Conservation (phyloP, 2,329 filamentous ascomycete genomes). For the Pseudogymnoascus sp. region DNA sequence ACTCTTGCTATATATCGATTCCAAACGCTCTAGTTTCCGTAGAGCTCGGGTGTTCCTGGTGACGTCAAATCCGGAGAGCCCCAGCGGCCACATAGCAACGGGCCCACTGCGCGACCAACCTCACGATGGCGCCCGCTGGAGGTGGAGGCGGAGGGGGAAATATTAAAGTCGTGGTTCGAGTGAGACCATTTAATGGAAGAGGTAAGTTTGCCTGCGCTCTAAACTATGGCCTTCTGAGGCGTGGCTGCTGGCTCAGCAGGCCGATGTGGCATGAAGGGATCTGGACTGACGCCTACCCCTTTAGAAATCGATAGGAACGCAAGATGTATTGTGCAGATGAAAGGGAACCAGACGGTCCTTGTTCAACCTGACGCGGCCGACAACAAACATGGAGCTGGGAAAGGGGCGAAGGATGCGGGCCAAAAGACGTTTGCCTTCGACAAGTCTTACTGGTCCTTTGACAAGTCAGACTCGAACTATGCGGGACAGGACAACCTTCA, state of each 20-base stretch:
- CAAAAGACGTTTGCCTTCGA: constrained; percentile 92
- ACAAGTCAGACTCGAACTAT: constrained; percentile 71
- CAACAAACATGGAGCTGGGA: constrained; percentile 48
- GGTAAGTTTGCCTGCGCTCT: constrained; percentile 44
- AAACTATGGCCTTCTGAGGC: neutral
- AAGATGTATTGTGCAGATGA: constrained; percentile 98
- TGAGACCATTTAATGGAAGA: constrained; percentile 91
- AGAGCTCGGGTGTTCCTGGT: constrained; percentile 2
- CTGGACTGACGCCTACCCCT: constrained; percentile 13
- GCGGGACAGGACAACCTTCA: constrained; percentile 88
- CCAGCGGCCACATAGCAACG: constrained; percentile 3
- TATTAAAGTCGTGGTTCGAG: constrained; percentile 98
- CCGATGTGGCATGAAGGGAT: neutral
- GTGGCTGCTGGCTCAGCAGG: constrained; percentile 12
- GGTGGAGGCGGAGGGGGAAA: constrained; percentile 76
- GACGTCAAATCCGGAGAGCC: neutral
- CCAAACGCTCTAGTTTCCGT: neutral
- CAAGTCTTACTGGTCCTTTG: constrained; percentile 96
- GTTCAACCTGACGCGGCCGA: constrained; percentile 54
- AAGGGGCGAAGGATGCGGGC: constrained; percentile 62
- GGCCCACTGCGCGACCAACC: neutral
- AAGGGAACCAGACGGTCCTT: constrained; percentile 82
- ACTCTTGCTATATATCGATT: neutral
- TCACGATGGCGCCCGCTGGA: constrained; percentile 39
- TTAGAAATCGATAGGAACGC: constrained; percentile 81